Percentiles rank a stretch among this genome's conserved stretches.
Conservation (phyloP, 2,329 filamentous ascomycete genomes). For the Sporothrix curviconia region DNA sequence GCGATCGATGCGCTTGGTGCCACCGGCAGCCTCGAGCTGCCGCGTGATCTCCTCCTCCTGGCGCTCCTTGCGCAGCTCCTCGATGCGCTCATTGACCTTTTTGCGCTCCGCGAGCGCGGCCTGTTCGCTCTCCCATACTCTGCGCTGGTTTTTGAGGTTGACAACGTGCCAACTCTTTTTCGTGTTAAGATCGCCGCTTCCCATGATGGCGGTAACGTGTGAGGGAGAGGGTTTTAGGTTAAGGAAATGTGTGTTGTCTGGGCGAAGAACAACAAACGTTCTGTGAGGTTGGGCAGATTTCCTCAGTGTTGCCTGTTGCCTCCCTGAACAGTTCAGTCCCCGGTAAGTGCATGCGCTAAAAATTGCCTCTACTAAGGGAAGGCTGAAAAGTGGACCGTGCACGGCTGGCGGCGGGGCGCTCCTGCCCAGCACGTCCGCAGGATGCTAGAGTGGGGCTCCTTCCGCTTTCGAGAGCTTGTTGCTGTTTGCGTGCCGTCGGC, state of each 20-base stretch:
- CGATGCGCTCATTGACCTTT: conserved; percentile 80
- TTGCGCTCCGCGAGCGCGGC: conserved; percentile 93
- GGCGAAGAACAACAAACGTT: not conserved
- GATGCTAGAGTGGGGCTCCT: not conserved
- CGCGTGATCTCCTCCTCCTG: conserved; percentile 86
- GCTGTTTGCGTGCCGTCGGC: too few relatives aligned
- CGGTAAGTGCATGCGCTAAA: not conserved
- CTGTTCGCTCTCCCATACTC: conserved; percentile 86
- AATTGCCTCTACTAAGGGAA: too few relatives aligned
- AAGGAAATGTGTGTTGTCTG: not conserved
- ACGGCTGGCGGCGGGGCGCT: not conserved
- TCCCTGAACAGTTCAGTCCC: not conserved
- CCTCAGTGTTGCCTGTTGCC: not conserved
- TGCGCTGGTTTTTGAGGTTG: conserved; percentile 81
- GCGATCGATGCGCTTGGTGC: conserved; percentile 68
- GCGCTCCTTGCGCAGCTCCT: conserved; percentile 90
- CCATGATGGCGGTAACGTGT: conserved; percentile 48
- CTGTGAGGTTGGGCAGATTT: not conserved
- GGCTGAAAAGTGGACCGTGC: conserved; percentile 17
- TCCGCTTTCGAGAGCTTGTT: conserved; percentile 5
- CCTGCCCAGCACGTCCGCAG: conserved; percentile 1
- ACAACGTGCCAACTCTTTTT: conserved; percentile 95
- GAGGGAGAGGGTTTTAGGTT: not conserved
- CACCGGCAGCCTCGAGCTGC: conserved; percentile 82
- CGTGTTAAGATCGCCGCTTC: conserved; percentile 82